Conservation (phyloP, 73 alveolate genomes). For the Paramecium caudatum region DNA sequence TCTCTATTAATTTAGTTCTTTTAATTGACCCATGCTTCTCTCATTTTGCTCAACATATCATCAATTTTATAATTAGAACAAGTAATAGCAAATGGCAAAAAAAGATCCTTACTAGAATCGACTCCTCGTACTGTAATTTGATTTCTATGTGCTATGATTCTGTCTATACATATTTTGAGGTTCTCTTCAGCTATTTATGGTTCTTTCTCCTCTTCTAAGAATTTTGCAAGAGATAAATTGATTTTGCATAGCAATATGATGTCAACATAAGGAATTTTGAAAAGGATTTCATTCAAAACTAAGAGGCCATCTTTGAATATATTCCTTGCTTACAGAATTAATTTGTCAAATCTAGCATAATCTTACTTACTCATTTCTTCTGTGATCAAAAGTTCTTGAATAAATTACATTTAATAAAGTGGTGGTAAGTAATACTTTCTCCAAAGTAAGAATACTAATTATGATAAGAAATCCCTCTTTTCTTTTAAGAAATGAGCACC, state of each 20-base stretch:
- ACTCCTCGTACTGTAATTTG: conserved; percentile 76
- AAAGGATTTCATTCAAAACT: conserved; percentile 78
- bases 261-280: conserved; percentile 79
- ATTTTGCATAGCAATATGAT: conserved; percentile 79
- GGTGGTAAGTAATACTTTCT: conserved; percentile 78
- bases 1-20: conserved; percentile 87
- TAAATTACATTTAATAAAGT: conserved; percentile 75
- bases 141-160: conserved; percentile 81
- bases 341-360: conserved; percentile 76
- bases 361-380: conserved; percentile 76
- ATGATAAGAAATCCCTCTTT: conserved; percentile 81
- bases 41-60: conserved; percentile 87
- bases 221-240: conserved; percentile 81
- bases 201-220: conserved; percentile 84
- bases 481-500: conserved; percentile 80
- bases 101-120: conserved; percentile 83
- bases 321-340: conserved; percentile 67
- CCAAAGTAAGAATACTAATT: conserved; percentile 76
- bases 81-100: conserved; percentile 89
- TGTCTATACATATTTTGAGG: conserved; percentile 79
- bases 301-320: conserved; percentile 78
- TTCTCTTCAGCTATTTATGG: conserved; percentile 81
- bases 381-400: conserved; percentile 77
- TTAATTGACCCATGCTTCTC: conserved; percentile 83
- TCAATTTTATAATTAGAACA: conserved; percentile 90